Evolutionary conservation across 345 rosid genomes (phyloP).

Genomic region (Punica granatum): DNA sequence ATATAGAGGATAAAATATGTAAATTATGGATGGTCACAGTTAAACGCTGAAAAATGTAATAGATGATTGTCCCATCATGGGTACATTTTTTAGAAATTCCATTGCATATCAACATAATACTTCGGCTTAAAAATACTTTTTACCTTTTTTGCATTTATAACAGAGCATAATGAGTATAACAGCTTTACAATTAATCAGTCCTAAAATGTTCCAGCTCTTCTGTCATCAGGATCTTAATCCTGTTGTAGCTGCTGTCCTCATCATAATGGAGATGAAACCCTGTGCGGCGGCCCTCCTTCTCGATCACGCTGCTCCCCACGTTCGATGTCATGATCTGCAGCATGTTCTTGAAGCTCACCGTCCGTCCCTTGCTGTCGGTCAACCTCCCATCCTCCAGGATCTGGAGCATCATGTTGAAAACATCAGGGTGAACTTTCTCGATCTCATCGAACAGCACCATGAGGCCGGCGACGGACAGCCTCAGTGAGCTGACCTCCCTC

Average conservation of each 20-base stretch:
- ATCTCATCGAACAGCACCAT: slow-evolving; percentile 58
- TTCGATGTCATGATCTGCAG: slow-evolving; percentile 60
- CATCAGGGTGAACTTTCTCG: slow-evolving; percentile 59
- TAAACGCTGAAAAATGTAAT: too few relatives aligned
- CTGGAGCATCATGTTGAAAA: slow-evolving; percentile 55
- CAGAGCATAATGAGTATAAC: too few relatives aligned
- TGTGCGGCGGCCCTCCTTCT: slow-evolving; percentile 19
- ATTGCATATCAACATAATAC: too few relatives aligned
- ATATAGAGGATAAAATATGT: too few relatives aligned
- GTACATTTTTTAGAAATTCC: too few relatives aligned
- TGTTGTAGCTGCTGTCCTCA: slow-evolving; percentile 24
- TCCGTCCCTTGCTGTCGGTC: slow-evolving; percentile 53
- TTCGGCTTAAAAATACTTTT: too few relatives aligned
- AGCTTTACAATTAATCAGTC: too few relatives aligned
- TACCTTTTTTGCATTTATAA: too few relatives aligned
- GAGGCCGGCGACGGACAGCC: slow-evolving; percentile 45
- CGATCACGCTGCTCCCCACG: slow-evolving; percentile 35
- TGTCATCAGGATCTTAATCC: slow-evolving; percentile 26
- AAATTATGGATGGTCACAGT: too few relatives aligned
- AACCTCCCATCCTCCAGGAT: slow-evolving; percentile 52
- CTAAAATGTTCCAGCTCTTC: slow-evolving; percentile 45
- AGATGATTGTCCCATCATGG: too few relatives aligned
- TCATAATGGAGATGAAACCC: slow-evolving; percentile 17
- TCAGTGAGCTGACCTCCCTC: slow-evolving; percentile 67
- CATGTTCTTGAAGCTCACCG: slow-evolving; percentile 53